Evolutionary conservation across 352 stramenopile species (phyloP), one percentile per base, ranked within the genome.

Genomic region (Globisporangium parvum): DNA sequence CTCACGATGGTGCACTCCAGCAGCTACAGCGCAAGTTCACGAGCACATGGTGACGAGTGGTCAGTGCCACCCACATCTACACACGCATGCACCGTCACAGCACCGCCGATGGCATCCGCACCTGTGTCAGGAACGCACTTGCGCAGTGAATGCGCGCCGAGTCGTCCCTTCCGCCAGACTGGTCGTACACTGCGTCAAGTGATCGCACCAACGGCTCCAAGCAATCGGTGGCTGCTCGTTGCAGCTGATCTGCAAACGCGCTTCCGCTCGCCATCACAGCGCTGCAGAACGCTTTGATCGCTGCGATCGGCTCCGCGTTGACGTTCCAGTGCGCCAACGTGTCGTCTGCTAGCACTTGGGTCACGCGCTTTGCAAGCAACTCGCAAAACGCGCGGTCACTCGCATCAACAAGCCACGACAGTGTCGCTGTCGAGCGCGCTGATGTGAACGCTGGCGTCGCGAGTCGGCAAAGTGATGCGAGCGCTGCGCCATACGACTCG

Each of bases 221-320:
- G 17, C 69, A 46, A 20, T 9, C 20, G 21, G 65, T 62, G n/a
- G 67, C 56, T 14, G 20, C 53, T 31, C 55, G 46, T 15, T 60
- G 56, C 6, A 78, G 24, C 47, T 76, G 52, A n/a, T 55, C 11
- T 28, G 58, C 37, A 54, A 67, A 71, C 1, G 59, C 28, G 31
- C 60, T 48, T 14, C 39, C 69, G 17, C 41, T 44, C 9, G 40
- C n/a, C 41, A 60, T 46, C 1, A 74, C 42, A n/a, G 41, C n/a
- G 48, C 33, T 20, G 48, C 66, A 74, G 52, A 76, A 77, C 23
- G 50, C 33, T 51, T 65, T 60, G 49, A 76, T 65, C 28, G 62
- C 61, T 3, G 62, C 44, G 47, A 68, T 51, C 26, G 39, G 26
- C 15, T 42, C 48, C 49, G 33, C 18, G 57, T 59, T 55, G 51